These are phyloP conservation scores for Leucocoprinus birnbaumii DNA, from an alignment of 768 basidiomycete species.

Conservation along the genomic window DNA sequence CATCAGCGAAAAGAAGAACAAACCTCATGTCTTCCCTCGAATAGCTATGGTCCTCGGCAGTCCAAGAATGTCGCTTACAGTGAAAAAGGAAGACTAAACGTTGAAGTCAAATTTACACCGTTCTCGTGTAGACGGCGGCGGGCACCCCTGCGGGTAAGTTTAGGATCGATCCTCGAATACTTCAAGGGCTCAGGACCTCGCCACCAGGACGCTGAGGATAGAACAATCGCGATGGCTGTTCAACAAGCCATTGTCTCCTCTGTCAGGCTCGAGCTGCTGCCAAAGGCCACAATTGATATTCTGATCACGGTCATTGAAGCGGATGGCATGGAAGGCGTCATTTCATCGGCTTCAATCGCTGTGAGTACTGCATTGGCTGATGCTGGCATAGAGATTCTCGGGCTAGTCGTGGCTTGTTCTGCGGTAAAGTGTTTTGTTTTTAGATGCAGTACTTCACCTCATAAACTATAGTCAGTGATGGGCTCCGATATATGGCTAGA, in stretches of 20 bases:
- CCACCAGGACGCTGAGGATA: slow-evolving; percentile 88
- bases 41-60: slow-evolving; percentile 82
- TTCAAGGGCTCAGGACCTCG: slow-evolving; percentile 15
- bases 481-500: slow-evolving; percentile 71
- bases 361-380: slow-evolving; percentile 90
- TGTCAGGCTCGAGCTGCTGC: slow-evolving; percentile 84
- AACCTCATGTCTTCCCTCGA: slow-evolving; percentile 12
- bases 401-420: slow-evolving; percentile 81
- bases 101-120: slow-evolving; percentile 96
- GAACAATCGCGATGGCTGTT: slow-evolving; percentile 77
- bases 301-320: slow-evolving; percentile 88
- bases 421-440: slow-evolving; percentile 41
- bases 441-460: neutral
- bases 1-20: neutral
- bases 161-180: slow-evolving; percentile 8
- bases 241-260: slow-evolving; percentile 84
- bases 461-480: slow-evolving; percentile 48
- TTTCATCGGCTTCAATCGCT: slow-evolving; percentile 84
- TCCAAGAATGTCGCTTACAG: slow-evolving; percentile 78
- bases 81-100: slow-evolving; percentile 86
- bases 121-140: slow-evolving; percentile 80
- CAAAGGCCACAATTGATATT: slow-evolving; percentile 92
- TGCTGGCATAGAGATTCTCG: slow-evolving; percentile 90
- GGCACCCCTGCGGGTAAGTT: slow-evolving; percentile 81
- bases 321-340: slow-evolving; percentile 87